Evolutionary conservation across 352 stramenopile species (phyloP).

Genomic region (Elongisporangium anandrum): DNA sequence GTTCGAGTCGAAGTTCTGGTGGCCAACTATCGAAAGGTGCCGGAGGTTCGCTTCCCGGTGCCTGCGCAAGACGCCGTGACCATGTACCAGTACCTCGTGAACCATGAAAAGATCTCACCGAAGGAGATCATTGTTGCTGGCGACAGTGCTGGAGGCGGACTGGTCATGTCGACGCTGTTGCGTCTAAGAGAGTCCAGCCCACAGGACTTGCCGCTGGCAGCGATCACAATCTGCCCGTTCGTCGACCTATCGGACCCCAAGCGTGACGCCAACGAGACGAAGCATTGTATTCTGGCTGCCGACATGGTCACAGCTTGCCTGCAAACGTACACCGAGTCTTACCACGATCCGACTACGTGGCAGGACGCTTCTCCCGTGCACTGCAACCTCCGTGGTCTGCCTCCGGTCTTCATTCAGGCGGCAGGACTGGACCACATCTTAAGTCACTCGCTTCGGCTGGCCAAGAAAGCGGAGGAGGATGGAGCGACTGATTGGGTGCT

Average conservation of each 20-base stretch:
- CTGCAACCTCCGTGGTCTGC: conserved; percentile 13
- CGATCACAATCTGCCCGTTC: conserved; percentile 24
- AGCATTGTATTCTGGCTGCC: conserved; percentile 6
- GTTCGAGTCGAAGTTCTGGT: conserved; percentile 30
- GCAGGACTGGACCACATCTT: conserved; percentile 11
- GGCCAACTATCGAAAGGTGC: conserved; percentile 50
- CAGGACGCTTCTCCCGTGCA: conserved; percentile 23
- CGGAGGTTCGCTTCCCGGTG: conserved; percentile 32
- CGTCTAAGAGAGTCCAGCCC: conserved; percentile 22
- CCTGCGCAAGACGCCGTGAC: conserved; percentile 27
- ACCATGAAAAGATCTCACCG: conserved; percentile 18
- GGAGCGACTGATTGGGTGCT: conserved; percentile 10
- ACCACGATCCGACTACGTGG: conserved; percentile 14
- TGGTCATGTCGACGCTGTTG: conserved; percentile 42
- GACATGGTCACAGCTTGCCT: background rate
- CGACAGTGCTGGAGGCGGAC: conserved; percentile 39
- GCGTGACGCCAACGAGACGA: background rate
- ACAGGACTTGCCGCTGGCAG: conserved; percentile 17
- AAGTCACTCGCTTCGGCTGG: conserved; percentile 8
- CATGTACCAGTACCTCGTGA: conserved; percentile 39
- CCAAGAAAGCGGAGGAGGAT: conserved; percentile 9
- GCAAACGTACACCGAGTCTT: conserved; percentile 14
- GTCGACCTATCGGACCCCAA: conserved; percentile 16
- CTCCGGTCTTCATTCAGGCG: conserved; percentile 15
- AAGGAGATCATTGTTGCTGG: conserved; percentile 37